Percentiles rank a stretch among this genome's conserved stretches.
Evolutionary conservation across 192 early-diverging fungal genomes (phyloP).

Genomic region (Linnemannia hyalina): DNA sequence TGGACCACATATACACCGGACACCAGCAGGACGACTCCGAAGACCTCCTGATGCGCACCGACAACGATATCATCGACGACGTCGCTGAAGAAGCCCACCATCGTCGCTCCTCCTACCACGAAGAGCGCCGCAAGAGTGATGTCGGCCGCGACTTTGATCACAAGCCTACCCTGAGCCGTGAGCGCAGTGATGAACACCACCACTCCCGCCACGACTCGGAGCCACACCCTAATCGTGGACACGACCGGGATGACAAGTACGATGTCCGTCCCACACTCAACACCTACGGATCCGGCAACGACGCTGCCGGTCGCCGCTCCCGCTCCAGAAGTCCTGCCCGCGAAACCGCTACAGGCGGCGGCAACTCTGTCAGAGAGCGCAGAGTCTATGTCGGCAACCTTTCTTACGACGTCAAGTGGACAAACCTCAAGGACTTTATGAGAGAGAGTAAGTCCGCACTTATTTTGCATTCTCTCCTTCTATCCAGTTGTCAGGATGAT

Average conservation of each 20-base stretch:
- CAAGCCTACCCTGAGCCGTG: neutral
- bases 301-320: conserved; percentile 14
- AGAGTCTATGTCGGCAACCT: conserved; percentile 87
- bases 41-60: conserved; percentile 14
- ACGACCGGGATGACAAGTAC: conserved; percentile 36
- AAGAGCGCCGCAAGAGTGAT: conserved; percentile 13
- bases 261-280: conserved; percentile 13
- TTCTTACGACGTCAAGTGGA: conserved; percentile 77
- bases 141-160: neutral
- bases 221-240: neutral
- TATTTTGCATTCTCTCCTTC: neutral
- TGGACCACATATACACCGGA: conserved; percentile 9
- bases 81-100: conserved; percentile 20
- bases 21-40: neutral
- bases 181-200: conserved; percentile 8
- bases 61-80: conserved; percentile 22
- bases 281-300: neutral
- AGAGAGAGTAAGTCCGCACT: conserved; percentile 67
- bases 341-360: neutral
- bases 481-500: neutral
- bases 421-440: conserved; percentile 86
- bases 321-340: conserved; percentile 38
- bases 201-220: neutral
- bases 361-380: conserved; percentile 59
- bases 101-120: conserved; percentile 18